Base-by-base conservation (phyloP, 2,329 filamentous ascomycete species). In the Claviceps paspali region DNA sequence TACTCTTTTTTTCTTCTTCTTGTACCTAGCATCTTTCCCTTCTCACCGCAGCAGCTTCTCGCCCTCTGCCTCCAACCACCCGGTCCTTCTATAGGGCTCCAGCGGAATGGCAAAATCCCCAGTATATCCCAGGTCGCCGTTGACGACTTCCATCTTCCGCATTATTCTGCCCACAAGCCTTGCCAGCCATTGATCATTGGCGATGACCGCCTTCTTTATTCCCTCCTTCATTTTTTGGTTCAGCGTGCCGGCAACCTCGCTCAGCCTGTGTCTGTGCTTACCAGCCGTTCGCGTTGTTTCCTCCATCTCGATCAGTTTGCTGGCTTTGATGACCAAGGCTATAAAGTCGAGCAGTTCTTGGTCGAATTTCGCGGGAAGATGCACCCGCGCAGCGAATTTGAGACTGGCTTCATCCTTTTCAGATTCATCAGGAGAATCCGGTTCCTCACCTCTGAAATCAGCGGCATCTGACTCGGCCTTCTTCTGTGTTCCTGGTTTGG, bases 201-300 rank as follows among this genome's bases (percentile, higher is more conserved):
- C 48, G 12, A 51, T 43, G 11, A 51, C 50, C 40, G 47, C 34
- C 29, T 49, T 44, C 24, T 49, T 43, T 29, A 53, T 47, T 45
- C 82, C 85, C 43, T 64, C 66, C 40, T 60, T 61, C 43, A 79
- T 56, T 39, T 86, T 65, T 41, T 52, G 56, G 17, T 37, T 40
- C 23, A 40, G 21, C 1, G 30, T 12, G 5, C 38, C 34, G 5
- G 38, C 29, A 6, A 40, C 18, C 12, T 40, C 38, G 15, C 24
- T 40, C n/a, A 40, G 17, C 38, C 26, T 40, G 6, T 10, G 34
- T 18, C 19, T 23, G 18, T 33, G 30, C 9, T 37, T 24, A 10
- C 32, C 17, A 3, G 17, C 9, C 9, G 29, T 17, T n/a, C 24
- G 28, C 6, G 24, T n/a, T 10, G 26, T 27, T 15, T 29, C 38